Percentiles rank a stretch among this genome's conserved stretches.
These are phyloP conservation scores for Pseudisothecium myosuroides DNA, from an alignment of 225 moss, liverwort and hornwort genomes.

Conservation along the genomic window DNA sequence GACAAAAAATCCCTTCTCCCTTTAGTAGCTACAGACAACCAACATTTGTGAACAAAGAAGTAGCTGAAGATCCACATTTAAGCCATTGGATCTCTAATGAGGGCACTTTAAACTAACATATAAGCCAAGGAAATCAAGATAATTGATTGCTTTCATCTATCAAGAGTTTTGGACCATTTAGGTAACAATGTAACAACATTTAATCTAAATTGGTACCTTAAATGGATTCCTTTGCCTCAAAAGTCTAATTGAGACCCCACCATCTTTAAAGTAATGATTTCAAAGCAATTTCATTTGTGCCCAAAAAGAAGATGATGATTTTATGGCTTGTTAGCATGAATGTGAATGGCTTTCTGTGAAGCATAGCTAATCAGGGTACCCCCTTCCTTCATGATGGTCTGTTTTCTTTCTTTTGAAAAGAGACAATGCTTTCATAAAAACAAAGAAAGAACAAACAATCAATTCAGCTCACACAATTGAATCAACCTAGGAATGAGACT, in stretches of 20 bases:
- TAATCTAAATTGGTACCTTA: neutral
- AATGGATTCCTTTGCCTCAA: neutral
- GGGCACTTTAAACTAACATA: neutral
- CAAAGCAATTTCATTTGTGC: neutral
- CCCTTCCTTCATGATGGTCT: neutral
- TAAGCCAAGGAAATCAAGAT: neutral
- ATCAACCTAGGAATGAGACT: too few species aligned
- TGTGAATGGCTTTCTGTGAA: neutral
- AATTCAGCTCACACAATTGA: too few species aligned
- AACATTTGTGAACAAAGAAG: neutral
- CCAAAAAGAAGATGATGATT: too few species aligned
- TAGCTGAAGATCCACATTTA: neutral
- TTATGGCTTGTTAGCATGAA: neutral
- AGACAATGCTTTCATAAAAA: too few species aligned
- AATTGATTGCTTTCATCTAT: neutral
- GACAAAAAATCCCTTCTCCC: accelerated
- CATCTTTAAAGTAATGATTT: neutral
- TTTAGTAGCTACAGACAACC: too few species aligned
- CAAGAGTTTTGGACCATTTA: neutral
- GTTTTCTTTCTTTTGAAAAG: too few species aligned
- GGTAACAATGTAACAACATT: neutral
- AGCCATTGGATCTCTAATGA: neutral
- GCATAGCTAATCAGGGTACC: too few species aligned
- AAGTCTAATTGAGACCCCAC: neutral
- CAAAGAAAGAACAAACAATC: too few species aligned